These are phyloP conservation scores for Balakata baccata DNA, from an alignment of 345 rosid genomes.

Conservation along the genomic window DNA sequence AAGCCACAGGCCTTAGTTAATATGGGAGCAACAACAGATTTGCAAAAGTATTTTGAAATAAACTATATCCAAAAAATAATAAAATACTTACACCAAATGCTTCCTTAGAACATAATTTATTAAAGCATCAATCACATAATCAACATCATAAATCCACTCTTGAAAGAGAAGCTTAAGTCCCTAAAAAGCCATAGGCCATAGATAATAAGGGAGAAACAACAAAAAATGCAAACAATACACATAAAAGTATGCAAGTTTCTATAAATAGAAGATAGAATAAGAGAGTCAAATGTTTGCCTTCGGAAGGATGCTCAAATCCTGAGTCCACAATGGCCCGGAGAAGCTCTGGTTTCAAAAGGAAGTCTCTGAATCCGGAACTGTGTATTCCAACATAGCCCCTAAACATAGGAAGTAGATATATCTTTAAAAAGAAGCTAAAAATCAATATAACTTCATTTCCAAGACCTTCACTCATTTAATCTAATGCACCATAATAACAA, in stretches of 20 bases:
- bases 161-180: neutral
- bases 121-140: neutral
- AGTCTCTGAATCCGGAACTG: slow-evolving; percentile 99
- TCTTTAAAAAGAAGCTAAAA: neutral
- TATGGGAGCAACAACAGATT: too few species aligned
- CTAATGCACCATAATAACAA: neutral
- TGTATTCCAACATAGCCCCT: slow-evolving; percentile 98
- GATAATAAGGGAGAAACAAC: neutral
- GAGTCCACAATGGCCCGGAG: slow-evolving; percentile 96
- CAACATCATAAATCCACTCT: neutral
- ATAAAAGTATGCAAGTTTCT: neutral
- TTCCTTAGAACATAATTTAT: neutral
- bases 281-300: slow-evolving; percentile 49
- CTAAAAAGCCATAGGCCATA: neutral
- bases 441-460: neutral
- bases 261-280: neutral
- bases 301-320: slow-evolving; percentile 98
- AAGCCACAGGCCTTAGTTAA: too few species aligned
- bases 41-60: neutral
- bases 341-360: slow-evolving; percentile 97
- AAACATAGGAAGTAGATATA: neutral
- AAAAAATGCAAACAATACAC: neutral
- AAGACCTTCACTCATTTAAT: neutral
- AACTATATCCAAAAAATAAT: neutral
- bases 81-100: neutral